Percentiles rank a stretch among this genome's conserved stretches.
Evolutionary conservation across 2,329 filamentous ascomycete genomes (phyloP).

Genomic region (Colletotrichum caudatum): DNA sequence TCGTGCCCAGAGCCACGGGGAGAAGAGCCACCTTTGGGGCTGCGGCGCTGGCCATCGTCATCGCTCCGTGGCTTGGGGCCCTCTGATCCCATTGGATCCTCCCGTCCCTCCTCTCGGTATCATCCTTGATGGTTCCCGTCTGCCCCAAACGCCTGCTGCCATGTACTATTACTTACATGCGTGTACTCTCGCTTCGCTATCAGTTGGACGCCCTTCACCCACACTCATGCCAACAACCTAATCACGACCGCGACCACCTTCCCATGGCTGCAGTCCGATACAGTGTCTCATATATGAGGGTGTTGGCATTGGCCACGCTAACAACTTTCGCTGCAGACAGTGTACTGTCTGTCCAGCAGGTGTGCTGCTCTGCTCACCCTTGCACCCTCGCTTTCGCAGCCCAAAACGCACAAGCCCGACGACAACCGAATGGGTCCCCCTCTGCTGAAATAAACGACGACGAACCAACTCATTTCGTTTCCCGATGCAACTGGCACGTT

Average conservation of each 20-base stretch:
- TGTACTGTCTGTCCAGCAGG: slow-evolving; percentile 14
- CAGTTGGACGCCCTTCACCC: background rate
- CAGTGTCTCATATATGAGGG: background rate
- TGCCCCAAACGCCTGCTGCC: background rate
- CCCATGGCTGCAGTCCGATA: background rate
- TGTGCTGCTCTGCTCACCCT: slow-evolving; percentile 8
- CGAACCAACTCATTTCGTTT: slow-evolving; percentile 31
- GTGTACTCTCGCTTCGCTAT: background rate
- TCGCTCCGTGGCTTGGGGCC: slow-evolving; percentile 13
- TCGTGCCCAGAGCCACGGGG: slow-evolving; percentile 5
- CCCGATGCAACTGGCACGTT: slow-evolving; percentile 3
- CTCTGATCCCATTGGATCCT: slow-evolving; percentile 29
- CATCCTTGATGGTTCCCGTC: slow-evolving; percentile 27
- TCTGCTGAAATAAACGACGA: slow-evolving; percentile 11
- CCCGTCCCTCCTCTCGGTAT: slow-evolving; percentile 21
- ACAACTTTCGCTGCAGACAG: background rate
- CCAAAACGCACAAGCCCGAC: slow-evolving; percentile 12
- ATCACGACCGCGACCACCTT: background rate
- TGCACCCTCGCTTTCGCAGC: slow-evolving; percentile 1
- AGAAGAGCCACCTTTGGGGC: background rate
- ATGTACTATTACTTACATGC: too few relatives aligned
- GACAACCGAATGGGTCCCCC: background rate
- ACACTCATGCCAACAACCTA: background rate
- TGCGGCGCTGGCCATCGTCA: slow-evolving; percentile 14
- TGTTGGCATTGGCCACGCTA: background rate